These are phyloP conservation scores for Aspergillus haitiensis DNA, from an alignment of 495 filamentous ascomycete species.

Conservation along the genomic window DNA sequence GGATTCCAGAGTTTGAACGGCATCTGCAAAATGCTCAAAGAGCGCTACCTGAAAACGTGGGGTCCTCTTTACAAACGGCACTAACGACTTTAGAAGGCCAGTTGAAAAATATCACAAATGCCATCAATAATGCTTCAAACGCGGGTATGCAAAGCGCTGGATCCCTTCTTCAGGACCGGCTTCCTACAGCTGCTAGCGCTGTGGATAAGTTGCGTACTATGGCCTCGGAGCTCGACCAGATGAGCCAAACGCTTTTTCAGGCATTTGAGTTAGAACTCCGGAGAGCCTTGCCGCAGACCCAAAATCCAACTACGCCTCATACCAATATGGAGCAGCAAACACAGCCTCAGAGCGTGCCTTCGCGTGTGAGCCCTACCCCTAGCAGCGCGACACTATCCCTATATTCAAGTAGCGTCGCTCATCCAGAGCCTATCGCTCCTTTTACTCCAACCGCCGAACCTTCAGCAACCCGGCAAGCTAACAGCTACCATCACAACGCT, in stretches of 20 bases:
- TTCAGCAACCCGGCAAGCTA: not conserved
- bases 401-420: not conserved
- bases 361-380: not conserved
- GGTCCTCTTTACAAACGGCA: slow-evolving; percentile 39
- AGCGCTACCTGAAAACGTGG: slow-evolving; percentile 44
- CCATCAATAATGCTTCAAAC: slow-evolving; percentile 44
- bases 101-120: slow-evolving; percentile 37
- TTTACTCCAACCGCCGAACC: not conserved
- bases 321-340: not conserved
- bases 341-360: not conserved
- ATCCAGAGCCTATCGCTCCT: not conserved
- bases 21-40: slow-evolving; percentile 43
- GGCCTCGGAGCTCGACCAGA: slow-evolving; percentile 47
- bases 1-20: slow-evolving; percentile 42
- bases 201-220: slow-evolving; percentile 45
- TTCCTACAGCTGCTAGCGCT: slow-evolving; percentile 43
- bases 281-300: slow-evolving; percentile 11
- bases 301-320: slow-evolving; percentile 3
- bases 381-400: slow-evolving; percentile 1
- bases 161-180: slow-evolving; percentile 37
- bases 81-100: slow-evolving; percentile 46
- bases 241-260: slow-evolving; percentile 42
- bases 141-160: slow-evolving; percentile 40
- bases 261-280: slow-evolving; percentile 45
- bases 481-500: not conserved